Evolutionary conservation across 129 eudicot species (phyloP), one percentile per base, ranked within the genome.

Genomic region (Artemisia tridentata): DNA sequence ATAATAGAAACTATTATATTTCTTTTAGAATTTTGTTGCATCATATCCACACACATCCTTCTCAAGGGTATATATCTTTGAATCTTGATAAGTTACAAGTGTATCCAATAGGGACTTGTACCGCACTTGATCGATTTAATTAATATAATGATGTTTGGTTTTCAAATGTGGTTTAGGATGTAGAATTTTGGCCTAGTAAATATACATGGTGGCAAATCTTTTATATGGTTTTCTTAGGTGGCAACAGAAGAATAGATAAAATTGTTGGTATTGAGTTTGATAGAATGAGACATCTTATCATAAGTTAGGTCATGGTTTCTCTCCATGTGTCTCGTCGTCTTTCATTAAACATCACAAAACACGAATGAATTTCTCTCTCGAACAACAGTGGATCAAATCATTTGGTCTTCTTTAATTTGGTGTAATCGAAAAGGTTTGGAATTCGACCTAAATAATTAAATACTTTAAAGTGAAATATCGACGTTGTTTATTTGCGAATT

Each of bases 21-120:
- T 49, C 47, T 48, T 14, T 55, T 34, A 16, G 51, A 68, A 50
- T 17, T 46, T 75, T 66, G 50, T 27, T 50, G 20, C 61, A 50
- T 60, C 61, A 73, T 67, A 65, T 52, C 79, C 83, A 73, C 83
- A 67, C 73, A 34, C 66, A 65, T 72, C 74, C 7, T 68, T 76
- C 59, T 68, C 80, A 59, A 68, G 11, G 53, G 41, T 13, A 21
- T 15, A 74, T 31, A 19, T 29, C 20, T 23, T 34, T 50, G 31
- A 49, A 49, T 46, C 21, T 58, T 23, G 41, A 76, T 7, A 13
- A 65, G 31, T 41, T 68, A 76, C 80, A 76, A 60, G 71, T 60
- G 75, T 61, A 6, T 34, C 20, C 62, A 41, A 64, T 76, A 56
- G 71, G 75, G 62, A 25, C 45, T 38, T 38, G 45, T 23, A 59